These are phyloP conservation scores for Cornus florida DNA, from an alignment of 148 eudicot species.

Conservation along the genomic window DNA sequence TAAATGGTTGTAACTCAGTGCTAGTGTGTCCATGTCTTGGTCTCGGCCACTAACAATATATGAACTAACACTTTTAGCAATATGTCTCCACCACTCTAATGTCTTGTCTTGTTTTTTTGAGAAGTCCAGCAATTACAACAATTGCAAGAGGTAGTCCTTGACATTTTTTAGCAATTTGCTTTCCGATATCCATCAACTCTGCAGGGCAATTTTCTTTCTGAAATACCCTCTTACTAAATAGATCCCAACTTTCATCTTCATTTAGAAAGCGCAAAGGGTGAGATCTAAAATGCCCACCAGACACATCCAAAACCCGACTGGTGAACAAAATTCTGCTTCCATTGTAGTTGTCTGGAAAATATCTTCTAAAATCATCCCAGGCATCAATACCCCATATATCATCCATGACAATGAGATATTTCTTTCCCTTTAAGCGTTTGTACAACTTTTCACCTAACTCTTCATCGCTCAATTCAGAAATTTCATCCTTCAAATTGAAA, in stretches of 20 bases:
- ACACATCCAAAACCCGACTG: slow-evolving; percentile 29
- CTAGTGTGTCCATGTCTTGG: not conserved
- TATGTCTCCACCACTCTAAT: slow-evolving; percentile 14
- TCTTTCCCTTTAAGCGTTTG: too few relatives aligned
- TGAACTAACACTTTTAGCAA: slow-evolving; percentile 3
- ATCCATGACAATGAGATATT: slow-evolving; percentile 18
- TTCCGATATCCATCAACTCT: too few relatives aligned
- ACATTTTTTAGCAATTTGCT: too few relatives aligned
- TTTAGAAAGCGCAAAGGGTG: slow-evolving; percentile 20
- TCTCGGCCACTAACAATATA: slow-evolving; percentile 1
- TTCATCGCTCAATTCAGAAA: too few relatives aligned
- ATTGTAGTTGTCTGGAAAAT: slow-evolving; percentile 22
- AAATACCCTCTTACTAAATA: too few relatives aligned
- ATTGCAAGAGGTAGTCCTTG: slow-evolving; percentile 22
- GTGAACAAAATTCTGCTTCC: slow-evolving; percentile 38
- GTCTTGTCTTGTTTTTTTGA: slow-evolving; percentile 11
- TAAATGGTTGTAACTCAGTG: too few relatives aligned
- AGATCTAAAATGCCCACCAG: slow-evolving; percentile 8
- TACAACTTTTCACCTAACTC: too few relatives aligned
- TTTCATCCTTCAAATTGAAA: not conserved
- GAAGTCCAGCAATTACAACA: slow-evolving; percentile 33
- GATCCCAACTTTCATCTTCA: too few relatives aligned
- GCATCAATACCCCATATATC: slow-evolving; percentile 38
- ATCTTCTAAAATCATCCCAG: slow-evolving; percentile 35
- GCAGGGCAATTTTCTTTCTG: too few relatives aligned